phyloP scores from a whole-genome alignment of 345 rosid species.

The Aethionema arabicum region DNA sequence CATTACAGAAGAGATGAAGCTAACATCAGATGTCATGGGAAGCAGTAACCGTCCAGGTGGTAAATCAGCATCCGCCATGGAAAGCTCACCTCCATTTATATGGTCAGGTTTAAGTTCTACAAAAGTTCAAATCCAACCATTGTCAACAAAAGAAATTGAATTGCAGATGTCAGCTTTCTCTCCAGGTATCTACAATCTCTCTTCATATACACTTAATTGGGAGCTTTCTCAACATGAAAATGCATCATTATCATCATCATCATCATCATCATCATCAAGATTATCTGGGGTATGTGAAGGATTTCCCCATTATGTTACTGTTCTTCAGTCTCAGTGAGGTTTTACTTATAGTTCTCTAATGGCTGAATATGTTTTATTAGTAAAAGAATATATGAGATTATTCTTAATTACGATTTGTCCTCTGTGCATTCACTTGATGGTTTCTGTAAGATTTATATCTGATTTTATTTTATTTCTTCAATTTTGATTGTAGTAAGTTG shows the following conservation, averaged over 20 bases:
- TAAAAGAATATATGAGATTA: slow-evolving; percentile 7
- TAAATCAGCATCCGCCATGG: slow-evolving; percentile 43
- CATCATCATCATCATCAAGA: slow-evolving; percentile 36
- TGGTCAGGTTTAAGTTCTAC: slow-evolving; percentile 86
- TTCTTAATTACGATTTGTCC: slow-evolving; percentile 7
- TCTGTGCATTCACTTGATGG: slow-evolving; percentile 34
- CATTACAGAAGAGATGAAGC: slow-evolving; percentile 48
- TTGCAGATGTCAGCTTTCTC: slow-evolving; percentile 71
- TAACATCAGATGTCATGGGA: slow-evolving; percentile 45
- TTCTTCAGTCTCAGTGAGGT: slow-evolving; percentile 51
- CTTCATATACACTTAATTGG: slow-evolving; percentile 78
- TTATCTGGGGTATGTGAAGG: slow-evolving; percentile 68
- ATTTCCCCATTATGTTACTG: slow-evolving; percentile 67
- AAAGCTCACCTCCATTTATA: slow-evolving; percentile 59
- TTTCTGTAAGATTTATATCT: slow-evolving; percentile 19
- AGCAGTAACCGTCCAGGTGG: slow-evolving; percentile 13
- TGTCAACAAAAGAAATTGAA: slow-evolving; percentile 54
- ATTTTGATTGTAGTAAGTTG: slow-evolving; percentile 32
- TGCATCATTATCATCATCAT: slow-evolving; percentile 40
- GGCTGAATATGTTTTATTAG: neutral
- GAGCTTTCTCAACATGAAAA: slow-evolving; percentile 42
- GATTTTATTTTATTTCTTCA: neutral
- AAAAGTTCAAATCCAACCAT: slow-evolving; percentile 52
- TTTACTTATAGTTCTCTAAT: slow-evolving; percentile 6
- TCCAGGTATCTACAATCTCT: slow-evolving; percentile 75